Percentiles rank a stretch among this genome's conserved stretches.
phyloP scores from a whole-genome alignment of 192 early-diverging fungal genomes.

The Coemansia sp. region DNA sequence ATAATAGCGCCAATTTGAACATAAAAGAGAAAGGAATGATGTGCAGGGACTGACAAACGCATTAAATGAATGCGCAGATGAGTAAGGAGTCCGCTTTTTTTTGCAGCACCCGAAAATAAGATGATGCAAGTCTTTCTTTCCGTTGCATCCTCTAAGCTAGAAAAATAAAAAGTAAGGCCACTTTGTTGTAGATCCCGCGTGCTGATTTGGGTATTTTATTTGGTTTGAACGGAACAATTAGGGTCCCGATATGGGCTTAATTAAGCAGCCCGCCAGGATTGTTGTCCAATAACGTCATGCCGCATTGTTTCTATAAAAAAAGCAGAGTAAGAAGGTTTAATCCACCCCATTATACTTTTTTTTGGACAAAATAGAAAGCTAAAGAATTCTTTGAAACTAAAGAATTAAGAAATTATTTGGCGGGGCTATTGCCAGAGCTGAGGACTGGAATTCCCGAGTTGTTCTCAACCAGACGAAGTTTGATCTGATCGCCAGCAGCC shows the following conservation, averaged over 20 bases:
- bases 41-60: too few relatives aligned
- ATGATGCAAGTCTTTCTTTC: too few relatives aligned
- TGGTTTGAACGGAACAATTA: neutral
- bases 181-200: neutral
- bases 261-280: neutral
- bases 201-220: neutral
- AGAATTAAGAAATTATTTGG: neutral
- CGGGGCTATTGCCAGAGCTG: conserved; percentile 7
- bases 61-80: neutral
- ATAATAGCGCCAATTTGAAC: too few relatives aligned
- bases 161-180: too few relatives aligned
- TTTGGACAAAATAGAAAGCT: neutral
- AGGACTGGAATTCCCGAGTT: conserved; percentile 40
- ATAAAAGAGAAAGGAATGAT: too few relatives aligned
- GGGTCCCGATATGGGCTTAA: neutral
- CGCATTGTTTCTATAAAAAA: neutral
- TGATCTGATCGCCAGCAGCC: conserved; percentile 1
- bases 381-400: neutral
- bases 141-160: too few relatives aligned
- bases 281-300: neutral
- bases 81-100: too few relatives aligned
- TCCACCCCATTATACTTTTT: neutral
- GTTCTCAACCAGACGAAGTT: conserved; percentile 31
- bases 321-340: neutral
- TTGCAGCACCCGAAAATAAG: too few relatives aligned